These are phyloP conservation scores for Achaetomiella virescens DNA, from an alignment of 495 filamentous ascomycete genomes.

Conservation along the genomic window DNA sequence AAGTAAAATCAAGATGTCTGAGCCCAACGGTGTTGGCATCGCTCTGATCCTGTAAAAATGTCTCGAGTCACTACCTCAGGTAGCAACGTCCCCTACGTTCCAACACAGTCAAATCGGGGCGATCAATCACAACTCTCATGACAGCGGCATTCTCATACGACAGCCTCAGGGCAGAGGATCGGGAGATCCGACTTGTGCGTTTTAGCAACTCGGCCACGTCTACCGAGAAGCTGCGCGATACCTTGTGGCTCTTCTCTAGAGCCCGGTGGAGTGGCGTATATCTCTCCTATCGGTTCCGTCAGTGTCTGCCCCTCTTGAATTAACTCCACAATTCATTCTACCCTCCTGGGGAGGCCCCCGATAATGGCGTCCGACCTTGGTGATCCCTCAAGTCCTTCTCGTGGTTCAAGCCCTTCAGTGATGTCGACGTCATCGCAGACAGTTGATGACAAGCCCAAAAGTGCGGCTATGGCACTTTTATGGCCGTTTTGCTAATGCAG, in stretches of 20 bases:
- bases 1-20: too few relatives aligned
- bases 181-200: too few relatives aligned
- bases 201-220: too few relatives aligned
- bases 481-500: slow-evolving; percentile 5
- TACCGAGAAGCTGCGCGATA: slow-evolving; percentile 5
- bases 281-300: neutral
- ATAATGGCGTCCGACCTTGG: slow-evolving; percentile 4
- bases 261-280: neutral
- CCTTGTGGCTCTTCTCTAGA: neutral
- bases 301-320: slow-evolving; percentile 1
- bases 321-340: neutral
- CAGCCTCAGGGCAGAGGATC: too few relatives aligned
- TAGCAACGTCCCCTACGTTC: too few relatives aligned
- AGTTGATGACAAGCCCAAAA: slow-evolving; percentile 1
- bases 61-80: too few relatives aligned
- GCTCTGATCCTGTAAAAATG: too few relatives aligned
- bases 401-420: slow-evolving; percentile 4
- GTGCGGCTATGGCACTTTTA: slow-evolving; percentile 8
- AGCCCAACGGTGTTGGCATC: too few relatives aligned
- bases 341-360: slow-evolving; percentile 6
- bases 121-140: too few relatives aligned
- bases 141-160: too few relatives aligned
- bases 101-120: too few relatives aligned
- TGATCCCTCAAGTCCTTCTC: neutral
- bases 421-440: slow-evolving; percentile 5